Evolutionary conservation across 192 early-diverging fungal genomes (phyloP).

Genomic region (Backusella mclennaniae): DNA sequence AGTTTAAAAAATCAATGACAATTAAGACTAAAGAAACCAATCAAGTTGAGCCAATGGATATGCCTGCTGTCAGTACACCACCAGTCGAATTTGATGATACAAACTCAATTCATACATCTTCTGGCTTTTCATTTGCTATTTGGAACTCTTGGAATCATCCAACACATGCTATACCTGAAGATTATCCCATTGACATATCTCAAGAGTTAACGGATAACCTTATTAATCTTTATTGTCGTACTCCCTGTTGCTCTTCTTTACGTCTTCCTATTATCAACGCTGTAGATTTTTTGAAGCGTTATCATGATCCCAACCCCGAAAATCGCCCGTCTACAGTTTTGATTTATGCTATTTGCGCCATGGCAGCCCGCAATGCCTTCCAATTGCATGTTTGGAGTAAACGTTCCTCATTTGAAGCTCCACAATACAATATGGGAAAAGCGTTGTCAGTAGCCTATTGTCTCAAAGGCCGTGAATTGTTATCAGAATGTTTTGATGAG

Average conservation of each 20-base stretch:
- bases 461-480: conserved; percentile 27
- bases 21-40: conserved; percentile 8
- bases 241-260: conserved; percentile 34
- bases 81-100: conserved; percentile 21
- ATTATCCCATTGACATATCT: conserved; percentile 36
- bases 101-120: conserved; percentile 20
- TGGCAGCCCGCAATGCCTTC: conserved; percentile 39
- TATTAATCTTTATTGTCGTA: conserved; percentile 31
- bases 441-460: conserved; percentile 33
- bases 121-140: conserved; percentile 20
- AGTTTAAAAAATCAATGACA: conserved; percentile 35
- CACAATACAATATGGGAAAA: conserved; percentile 40
- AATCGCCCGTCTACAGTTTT: conserved; percentile 27
- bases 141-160: conserved; percentile 35
- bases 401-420: conserved; percentile 19
- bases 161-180: conserved; percentile 27
- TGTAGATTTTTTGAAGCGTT: conserved; percentile 18
- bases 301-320: conserved; percentile 13
- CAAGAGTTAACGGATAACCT: conserved; percentile 36
- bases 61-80: not conserved
- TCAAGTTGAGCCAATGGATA: not conserved
- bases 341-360: conserved; percentile 35
- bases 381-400: conserved; percentile 38
- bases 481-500: conserved; percentile 39
- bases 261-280: conserved; percentile 30